Conservation (phyloP, 139 green algal species). For the Tetradesmus lagerheimii region DNA sequence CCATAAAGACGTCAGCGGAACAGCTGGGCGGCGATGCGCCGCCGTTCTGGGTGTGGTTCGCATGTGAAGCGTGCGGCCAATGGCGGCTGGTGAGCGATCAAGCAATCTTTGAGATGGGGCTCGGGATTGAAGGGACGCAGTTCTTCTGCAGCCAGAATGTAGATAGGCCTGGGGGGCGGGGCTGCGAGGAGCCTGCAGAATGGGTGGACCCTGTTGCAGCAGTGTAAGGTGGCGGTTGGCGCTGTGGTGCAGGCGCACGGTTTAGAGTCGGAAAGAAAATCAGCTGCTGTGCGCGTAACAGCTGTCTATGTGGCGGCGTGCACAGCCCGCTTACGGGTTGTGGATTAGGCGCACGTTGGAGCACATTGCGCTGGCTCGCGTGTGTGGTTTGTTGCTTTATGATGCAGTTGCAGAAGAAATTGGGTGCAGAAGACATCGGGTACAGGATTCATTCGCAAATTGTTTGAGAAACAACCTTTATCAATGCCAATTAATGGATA, state of each 20-base stretch:
- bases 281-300: no score
- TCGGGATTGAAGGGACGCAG: background rate
- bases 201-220: conserved; percentile 9
- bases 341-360: no score
- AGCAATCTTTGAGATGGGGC: background rate
- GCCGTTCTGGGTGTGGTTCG: conserved; percentile 24
- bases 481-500: no score
- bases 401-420: no score
- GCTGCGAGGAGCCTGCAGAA: conserved; percentile 27
- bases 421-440: no score
- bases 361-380: no score
- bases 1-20: background rate
- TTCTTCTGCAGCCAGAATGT: conserved; percentile 27
- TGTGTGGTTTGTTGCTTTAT: no score
- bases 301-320: no score
- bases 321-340: no score
- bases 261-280: background rate
- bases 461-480: no score
- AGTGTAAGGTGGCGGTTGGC: background rate
- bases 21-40: background rate
- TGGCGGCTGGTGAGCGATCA: conserved; percentile 33
- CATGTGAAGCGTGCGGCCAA: background rate
- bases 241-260: background rate
- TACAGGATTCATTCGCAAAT: no score
- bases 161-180: conserved; percentile 5